Evolutionary conservation across 2,329 filamentous ascomycete species (phyloP), one percentile per base, ranked within the genome.

Genomic region (Graphilbum ipis-grandicollis): DNA sequence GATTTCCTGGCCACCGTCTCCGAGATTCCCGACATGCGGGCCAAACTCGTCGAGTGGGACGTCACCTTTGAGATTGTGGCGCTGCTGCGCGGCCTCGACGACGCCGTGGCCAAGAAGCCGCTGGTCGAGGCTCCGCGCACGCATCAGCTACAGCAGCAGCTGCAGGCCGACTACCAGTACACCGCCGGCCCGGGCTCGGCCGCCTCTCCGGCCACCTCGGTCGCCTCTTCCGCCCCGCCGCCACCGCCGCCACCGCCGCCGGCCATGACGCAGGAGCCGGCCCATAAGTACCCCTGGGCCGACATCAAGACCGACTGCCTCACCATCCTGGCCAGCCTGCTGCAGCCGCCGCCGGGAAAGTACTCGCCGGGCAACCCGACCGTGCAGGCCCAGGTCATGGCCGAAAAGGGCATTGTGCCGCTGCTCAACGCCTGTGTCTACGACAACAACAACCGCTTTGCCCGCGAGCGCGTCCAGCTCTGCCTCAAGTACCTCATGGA

Each of bases 301-400:
- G 70, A 90, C 38, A 77, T 94, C 48, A 96, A 96, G 59, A 90
- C 85, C 34, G 75, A 93, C 41, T 85, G 92, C 31, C 79, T 96
- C 12, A 77, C 90, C 35, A 90, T 94, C 26, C 71, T 96, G 10
- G 86, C 83, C 0, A 84, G 80, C 0, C 70, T 96, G 1, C 75
- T 94, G 4, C 92, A 90, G 65, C 90, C 90, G 34, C 83, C 80
- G 1, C 60, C 63, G 0, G 65, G 70, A 6, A 63, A 66, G 39
- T 66, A 66, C 38, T 66, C 60, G 41, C 72, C 73, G 1, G 73
- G 73, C 14, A 77, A 78, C 47, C 69, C 78, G 1, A 70, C 74
- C 9, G 86, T 94, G 0, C 88, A 96, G 56, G 74, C 79, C 47
- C 88, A 94, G 53, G 82, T 96, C 43, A 72, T 92, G 32, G 70